Conservation (phyloP, 495 filamentous ascomycete genomes). For the Hyaloscypha hepaticicola region DNA sequence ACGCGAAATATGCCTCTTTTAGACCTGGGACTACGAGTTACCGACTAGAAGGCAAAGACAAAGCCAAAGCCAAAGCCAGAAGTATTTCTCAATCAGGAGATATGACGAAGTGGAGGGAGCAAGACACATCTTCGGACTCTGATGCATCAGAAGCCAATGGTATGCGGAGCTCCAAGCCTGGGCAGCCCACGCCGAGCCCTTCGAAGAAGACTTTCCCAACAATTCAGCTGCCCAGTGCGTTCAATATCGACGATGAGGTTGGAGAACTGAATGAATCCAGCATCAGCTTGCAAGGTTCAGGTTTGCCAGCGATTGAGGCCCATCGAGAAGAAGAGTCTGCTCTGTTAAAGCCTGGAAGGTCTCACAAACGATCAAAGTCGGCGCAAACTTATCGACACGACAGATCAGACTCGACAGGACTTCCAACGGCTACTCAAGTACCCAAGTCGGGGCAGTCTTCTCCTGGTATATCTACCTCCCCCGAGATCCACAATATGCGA, state of each 20-base stretch:
- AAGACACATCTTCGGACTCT: neutral
- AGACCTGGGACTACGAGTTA: neutral
- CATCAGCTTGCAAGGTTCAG: too few species aligned
- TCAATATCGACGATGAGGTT: too few species aligned
- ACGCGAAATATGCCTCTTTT: neutral
- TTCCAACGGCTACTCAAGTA: neutral
- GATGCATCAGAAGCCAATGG: neutral
- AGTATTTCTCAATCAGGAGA: neutral
- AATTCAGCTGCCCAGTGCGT: too few species aligned
- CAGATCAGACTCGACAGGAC: neutral
- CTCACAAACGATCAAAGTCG: neutral
- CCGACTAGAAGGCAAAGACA: neutral
- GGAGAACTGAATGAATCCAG: too few species aligned
- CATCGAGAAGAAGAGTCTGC: too few species aligned
- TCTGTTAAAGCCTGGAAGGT: too few species aligned
- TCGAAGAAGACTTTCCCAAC: neutral
- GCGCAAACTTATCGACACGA: neutral
- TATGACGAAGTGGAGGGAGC: neutral
- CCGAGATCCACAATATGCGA: neutral
- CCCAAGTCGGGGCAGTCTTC: neutral
- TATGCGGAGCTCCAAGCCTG: neutral
- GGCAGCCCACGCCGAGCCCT: neutral
- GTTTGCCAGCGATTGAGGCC: too few species aligned
- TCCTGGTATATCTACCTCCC: neutral
- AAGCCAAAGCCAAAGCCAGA: neutral